Base-by-base conservation (phyloP, 768 basidiomycete genomes). In the Fibroporia radiculosa region DNA sequence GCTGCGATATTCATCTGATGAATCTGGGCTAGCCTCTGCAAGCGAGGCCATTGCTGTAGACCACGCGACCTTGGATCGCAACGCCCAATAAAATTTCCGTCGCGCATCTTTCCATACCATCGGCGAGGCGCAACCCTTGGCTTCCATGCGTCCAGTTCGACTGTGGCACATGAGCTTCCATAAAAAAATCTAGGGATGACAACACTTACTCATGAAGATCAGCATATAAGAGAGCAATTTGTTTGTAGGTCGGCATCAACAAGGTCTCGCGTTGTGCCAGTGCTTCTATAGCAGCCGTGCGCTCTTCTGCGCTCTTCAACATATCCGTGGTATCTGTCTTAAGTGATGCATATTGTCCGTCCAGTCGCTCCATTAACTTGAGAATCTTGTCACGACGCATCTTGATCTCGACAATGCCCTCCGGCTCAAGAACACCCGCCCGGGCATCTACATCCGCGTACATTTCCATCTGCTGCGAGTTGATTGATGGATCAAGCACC, bases 381-480 rank as follows among this genome's bases (percentile, higher is more conserved):
- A 90, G 65, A 34, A 98, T 77, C 73, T 95, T 97, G 62, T 95
- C 93, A 35, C 90, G 84, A 50, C 96, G 85, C 80, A 98, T 80
- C 75, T 93, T 95, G 72, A 96, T 95, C 66, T 98, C 96, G 46
- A 98, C 76, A 58, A 98, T 80, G 64, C 96, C 96, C 67, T 98
- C 96, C 2, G 96, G 89, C 62, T 99, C 96, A 35, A 90, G 72
- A 24, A 99, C 91, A 73, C 96, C 96, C 35, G 93, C 96, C 45
- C 96, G 85, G 18, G 96, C 80, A 6, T 96, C 93, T 35, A 87
- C 80, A 59, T 98, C 96, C 20, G 93, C 95, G 58, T 93, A 98
- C 95, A 99, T 98, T 68, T 96, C 87, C 95, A 99, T 96, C 64
- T 96, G 91, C 56, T 89, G 82, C 2, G 83, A 71, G 68, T 98